phyloP scores from a whole-genome alignment of 2,329 filamentous ascomycete genomes.

The Penicillium sp. region DNA sequence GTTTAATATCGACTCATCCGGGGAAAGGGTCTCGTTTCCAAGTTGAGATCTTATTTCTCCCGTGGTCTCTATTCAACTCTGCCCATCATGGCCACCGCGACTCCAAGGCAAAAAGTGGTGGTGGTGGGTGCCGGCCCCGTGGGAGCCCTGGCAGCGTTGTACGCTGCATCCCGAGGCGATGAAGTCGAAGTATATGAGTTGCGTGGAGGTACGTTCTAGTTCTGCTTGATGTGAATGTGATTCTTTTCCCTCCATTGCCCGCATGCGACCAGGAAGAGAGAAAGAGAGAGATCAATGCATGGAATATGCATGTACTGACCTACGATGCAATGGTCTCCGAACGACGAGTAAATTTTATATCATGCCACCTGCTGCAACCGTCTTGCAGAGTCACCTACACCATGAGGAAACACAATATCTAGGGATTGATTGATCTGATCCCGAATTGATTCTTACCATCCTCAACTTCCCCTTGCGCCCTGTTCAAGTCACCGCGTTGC shows the following conservation, averaged over 20 bases:
- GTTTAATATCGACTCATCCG: conserved; percentile 9
- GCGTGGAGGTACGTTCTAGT: conserved; percentile 72
- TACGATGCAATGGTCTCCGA: background rate
- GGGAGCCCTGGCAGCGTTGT: conserved; percentile 87
- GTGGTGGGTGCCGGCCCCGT: conserved; percentile 94
- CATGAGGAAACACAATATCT: background rate
- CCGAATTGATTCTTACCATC: background rate
- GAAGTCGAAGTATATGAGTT: conserved; percentile 94
- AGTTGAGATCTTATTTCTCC: background rate
- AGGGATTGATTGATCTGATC: background rate
- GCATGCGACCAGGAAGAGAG: background rate
- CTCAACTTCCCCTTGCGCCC: background rate
- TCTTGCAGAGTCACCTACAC: conserved; percentile 21
- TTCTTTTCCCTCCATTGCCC: background rate
- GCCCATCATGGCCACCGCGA: conserved; percentile 20
- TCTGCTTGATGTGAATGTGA: conserved; percentile 1
- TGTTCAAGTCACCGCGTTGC: conserved; percentile 17
- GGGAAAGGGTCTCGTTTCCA: background rate
- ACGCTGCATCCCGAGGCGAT: conserved; percentile 86
- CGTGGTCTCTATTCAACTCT: background rate
- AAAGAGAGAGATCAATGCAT: background rate
- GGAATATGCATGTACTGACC: background rate
- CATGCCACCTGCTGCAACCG: background rate
- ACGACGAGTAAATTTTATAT: conserved; percentile 11
- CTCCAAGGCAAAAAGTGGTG: conserved; percentile 68